These are phyloP conservation scores for Skeletonema marinoi DNA, from an alignment of 108 stramenopile genomes.

Conservation along the genomic window DNA sequence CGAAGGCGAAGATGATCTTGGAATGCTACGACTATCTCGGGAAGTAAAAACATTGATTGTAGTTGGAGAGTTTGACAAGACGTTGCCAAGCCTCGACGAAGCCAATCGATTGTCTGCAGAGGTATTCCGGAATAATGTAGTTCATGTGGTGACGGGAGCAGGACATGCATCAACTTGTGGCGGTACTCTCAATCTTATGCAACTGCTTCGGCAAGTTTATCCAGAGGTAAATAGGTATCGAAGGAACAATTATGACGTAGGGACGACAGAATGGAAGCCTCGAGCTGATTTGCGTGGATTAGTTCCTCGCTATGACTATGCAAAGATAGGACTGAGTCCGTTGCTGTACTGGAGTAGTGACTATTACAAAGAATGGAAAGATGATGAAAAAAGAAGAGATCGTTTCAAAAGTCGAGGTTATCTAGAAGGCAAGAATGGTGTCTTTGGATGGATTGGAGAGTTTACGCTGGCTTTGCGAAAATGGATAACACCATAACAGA, in stretches of 20 bases:
- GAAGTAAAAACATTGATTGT: constrained; percentile 68
- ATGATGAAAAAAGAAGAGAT: not conserved
- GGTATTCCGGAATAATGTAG: constrained; percentile 39
- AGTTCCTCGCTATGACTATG: constrained; percentile 72
- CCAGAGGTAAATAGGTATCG: constrained; percentile 37
- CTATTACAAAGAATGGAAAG: constrained; percentile 31
- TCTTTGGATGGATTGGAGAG: not conserved
- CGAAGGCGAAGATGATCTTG: constrained; percentile 8
- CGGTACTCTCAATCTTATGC: constrained; percentile 69
- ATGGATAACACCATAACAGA: not conserved
- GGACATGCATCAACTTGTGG: constrained; percentile 90
- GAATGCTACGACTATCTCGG: constrained; percentile 13
- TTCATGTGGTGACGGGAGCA: constrained; percentile 77
- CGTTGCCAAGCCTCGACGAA: constrained; percentile 78
- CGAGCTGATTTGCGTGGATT: constrained; percentile 54
- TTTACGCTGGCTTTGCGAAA: not conserved
- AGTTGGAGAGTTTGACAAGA: constrained; percentile 80
- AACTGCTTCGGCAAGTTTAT: constrained; percentile 62
- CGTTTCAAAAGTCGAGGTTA: constrained; percentile 5
- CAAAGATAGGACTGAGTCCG: constrained; percentile 72
- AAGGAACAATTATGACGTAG: not conserved
- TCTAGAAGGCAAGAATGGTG: constrained; percentile 25
- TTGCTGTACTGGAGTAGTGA: constrained; percentile 72
- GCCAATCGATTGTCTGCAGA: constrained; percentile 62
- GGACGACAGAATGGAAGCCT: not conserved